A percentile compares a stretch with the other conserved stretches of the same genome.
Evolutionary conservation across 495 filamentous ascomycete species (phyloP).

Genomic region (Aspergillus steynii): DNA sequence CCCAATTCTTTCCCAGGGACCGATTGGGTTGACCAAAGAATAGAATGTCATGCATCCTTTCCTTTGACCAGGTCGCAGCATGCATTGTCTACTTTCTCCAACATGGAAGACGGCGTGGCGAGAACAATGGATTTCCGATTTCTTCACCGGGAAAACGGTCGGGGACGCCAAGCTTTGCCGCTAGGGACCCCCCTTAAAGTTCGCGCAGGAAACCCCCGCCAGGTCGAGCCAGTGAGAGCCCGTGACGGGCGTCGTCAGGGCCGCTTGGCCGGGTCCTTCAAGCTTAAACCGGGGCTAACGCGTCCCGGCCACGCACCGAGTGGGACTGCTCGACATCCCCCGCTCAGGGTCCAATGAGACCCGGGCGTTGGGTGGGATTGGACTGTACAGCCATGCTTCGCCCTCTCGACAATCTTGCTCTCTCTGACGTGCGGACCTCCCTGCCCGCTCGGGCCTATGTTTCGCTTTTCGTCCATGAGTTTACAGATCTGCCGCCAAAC

Average conservation of each 20-base stretch:
- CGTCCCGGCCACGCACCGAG: conserved; percentile 3
- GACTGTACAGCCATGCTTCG: not conserved
- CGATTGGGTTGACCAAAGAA: no score
- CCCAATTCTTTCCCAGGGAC: no score
- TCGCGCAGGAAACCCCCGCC: not conserved
- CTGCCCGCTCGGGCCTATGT: not conserved
- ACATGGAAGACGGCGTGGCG: not conserved
- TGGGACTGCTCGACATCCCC: not conserved
- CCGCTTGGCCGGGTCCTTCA: not conserved
- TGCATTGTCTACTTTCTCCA: not conserved
- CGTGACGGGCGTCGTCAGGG: not conserved
- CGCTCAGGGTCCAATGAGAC: not conserved
- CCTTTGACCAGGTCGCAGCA: no score
- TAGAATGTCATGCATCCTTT: no score
- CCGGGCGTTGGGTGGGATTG: not conserved
- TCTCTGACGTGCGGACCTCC: not conserved
- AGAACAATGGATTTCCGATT: no score
- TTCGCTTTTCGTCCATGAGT: not conserved
- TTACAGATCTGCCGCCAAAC: no score
- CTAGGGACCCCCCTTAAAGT: conserved; percentile 13
- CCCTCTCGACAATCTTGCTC: not conserved
- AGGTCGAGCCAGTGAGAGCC: not conserved
- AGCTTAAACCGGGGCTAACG: not conserved
- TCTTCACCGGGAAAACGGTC: not conserved
- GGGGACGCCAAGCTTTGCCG: conserved; percentile 18